Conservation (phyloP, 805 yeast genomes). For the Nakazawaea molendinolei region DNA sequence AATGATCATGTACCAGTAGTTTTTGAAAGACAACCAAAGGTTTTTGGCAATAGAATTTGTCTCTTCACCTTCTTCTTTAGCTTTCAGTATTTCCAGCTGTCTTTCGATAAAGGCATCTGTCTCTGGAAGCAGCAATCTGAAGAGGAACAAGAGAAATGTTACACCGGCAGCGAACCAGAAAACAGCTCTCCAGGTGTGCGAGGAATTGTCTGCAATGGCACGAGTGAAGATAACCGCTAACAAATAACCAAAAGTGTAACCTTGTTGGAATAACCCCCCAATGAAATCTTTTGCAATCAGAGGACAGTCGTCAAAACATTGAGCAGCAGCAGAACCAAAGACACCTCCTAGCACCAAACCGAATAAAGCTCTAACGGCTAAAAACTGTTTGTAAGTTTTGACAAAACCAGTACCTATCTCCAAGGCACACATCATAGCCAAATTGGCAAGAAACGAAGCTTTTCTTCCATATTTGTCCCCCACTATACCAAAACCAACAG, state of each 20-base stretch:
- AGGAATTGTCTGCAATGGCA: conserved; percentile 34
- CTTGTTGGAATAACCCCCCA: conserved; percentile 52
- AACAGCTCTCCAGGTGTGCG: conserved; percentile 49
- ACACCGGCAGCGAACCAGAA: conserved; percentile 68
- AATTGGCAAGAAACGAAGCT: conserved; percentile 53
- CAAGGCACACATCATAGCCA: conserved; percentile 42
- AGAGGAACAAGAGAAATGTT: conserved; percentile 47
- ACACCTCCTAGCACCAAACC: conserved; percentile 72
- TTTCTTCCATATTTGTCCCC: conserved; percentile 64
- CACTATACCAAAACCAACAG: conserved; percentile 54
- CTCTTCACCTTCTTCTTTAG: conserved; percentile 23
- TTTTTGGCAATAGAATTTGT: conserved; percentile 26
- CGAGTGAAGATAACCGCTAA: conserved; percentile 60
- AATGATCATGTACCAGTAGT: conserved; percentile 52
- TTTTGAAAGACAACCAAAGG: conserved; percentile 27
- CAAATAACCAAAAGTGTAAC: conserved; percentile 62
- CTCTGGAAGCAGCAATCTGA: conserved; percentile 55
- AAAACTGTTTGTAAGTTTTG: conserved; percentile 48
- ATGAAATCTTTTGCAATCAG: conserved; percentile 50
- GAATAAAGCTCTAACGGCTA: conserved; percentile 56
- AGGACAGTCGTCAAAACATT: conserved; percentile 64
- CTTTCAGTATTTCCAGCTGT: conserved; percentile 27
- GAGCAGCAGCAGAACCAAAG: conserved; percentile 59
- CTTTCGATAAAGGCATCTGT: conserved; percentile 38
- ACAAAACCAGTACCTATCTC: conserved; percentile 66